These are phyloP conservation scores for Filobasidium wieringae DNA, from an alignment of 768 basidiomycete genomes.

Conservation along the genomic window DNA sequence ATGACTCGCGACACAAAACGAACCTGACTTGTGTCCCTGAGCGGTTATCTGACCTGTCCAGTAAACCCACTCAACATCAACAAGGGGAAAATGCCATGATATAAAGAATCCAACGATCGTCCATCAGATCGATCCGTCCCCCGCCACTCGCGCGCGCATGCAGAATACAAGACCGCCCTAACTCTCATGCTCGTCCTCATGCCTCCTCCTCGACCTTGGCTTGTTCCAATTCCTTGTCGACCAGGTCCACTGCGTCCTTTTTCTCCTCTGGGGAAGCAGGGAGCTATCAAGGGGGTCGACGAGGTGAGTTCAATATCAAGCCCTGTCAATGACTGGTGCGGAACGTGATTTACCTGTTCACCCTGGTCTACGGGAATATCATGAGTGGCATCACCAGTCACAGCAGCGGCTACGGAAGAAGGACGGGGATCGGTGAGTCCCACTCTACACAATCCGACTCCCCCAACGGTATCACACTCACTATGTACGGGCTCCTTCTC, in stretches of 20 bases:
- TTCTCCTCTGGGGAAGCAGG: neutral
- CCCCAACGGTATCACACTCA: slow-evolving; percentile 11
- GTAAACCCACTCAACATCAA: too few species aligned
- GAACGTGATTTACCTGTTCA: slow-evolving; percentile 23
- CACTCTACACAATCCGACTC: neutral
- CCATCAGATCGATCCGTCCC: too few species aligned
- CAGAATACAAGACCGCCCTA: too few species aligned
- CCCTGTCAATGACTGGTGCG: neutral
- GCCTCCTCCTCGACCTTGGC: slow-evolving; percentile 1
- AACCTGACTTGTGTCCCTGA: too few species aligned
- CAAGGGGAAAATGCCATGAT: too few species aligned
- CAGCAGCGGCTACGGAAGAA: slow-evolving; percentile 18
- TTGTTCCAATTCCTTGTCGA: slow-evolving; percentile 10
- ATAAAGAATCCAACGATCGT: too few species aligned
- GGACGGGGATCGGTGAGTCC: too few species aligned
- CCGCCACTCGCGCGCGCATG: too few species aligned
- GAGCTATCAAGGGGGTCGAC: neutral
- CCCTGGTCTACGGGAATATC: slow-evolving; percentile 28
- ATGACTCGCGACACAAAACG: too few species aligned
- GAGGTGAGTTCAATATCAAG: neutral
- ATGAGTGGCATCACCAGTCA: slow-evolving; percentile 23
- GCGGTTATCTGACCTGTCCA: too few species aligned
- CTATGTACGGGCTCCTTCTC: slow-evolving; percentile 34
- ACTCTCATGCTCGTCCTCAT: too few species aligned
- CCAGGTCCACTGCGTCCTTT: neutral